A percentile compares a stretch with the other conserved stretches of the same genome.
These are phyloP conservation scores for Pseudogymnoascus sp. DNA, from an alignment of 2,329 filamentous ascomycete genomes.

Conservation along the genomic window DNA sequence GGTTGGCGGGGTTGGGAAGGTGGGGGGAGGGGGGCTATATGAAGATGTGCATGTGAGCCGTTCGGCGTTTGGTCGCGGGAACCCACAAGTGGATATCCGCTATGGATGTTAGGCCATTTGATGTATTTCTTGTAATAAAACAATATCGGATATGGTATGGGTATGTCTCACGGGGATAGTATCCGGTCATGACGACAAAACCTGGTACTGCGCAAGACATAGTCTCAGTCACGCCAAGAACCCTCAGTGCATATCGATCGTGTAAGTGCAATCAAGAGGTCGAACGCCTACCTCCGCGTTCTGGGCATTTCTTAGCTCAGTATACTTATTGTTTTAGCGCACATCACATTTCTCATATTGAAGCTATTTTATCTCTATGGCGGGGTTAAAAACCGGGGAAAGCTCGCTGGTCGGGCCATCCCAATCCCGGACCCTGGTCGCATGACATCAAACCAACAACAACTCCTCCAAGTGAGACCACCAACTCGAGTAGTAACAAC, in stretches of 20 bases:
- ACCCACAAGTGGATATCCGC: background rate
- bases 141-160: background rate
- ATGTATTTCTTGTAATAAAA: background rate
- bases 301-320: background rate
- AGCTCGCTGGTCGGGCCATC: constrained; percentile 1
- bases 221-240: background rate
- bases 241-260: background rate
- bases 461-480: background rate
- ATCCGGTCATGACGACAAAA: background rate
- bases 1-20: background rate
- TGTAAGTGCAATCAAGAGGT: background rate
- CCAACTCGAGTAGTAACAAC: background rate
- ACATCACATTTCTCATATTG: background rate
- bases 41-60: background rate
- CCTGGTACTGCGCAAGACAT: background rate
- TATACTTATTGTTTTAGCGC: background rate
- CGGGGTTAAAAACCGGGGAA: background rate
- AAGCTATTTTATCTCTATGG: background rate
- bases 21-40: background rate
- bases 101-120: background rate
- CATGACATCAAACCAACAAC: background rate
- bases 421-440: background rate
- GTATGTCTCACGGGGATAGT: background rate
- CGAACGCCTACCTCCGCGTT: background rate
- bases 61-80: background rate